Evolutionary conservation across 2,329 filamentous ascomycete genomes (phyloP), one percentile per base, ranked within the genome.

Genomic region (Diaporthe eres): DNA sequence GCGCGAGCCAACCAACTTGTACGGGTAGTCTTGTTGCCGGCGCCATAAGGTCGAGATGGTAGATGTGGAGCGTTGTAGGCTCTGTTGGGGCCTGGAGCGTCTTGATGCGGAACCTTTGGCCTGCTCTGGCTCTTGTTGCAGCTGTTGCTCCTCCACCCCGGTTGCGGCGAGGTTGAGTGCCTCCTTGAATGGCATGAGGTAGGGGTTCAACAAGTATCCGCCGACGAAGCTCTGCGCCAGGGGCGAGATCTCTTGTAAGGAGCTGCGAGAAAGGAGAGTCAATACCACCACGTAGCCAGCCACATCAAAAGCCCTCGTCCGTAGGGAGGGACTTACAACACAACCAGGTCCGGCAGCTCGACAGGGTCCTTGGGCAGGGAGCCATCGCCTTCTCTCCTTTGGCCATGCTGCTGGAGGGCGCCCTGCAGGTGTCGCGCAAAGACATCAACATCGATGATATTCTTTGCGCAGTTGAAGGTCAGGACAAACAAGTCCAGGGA

Each of bases 241-340:
- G 0, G 97, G 97, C 13, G 96, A 94, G 77, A 98, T 89, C 85
- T 99, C 97, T 84, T 99, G 96, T 25, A 99, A 89, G 88, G 95
- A 95, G 87, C 83, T 93, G 82, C 22, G 82, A 76, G 77, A 78
- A 9, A 28, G 57, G 61, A 72, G 49, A 60, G 65, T 57, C 51
- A 70, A 17, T 31, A 44, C 51, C 34, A 8, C 37, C 8, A 6
- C 51, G 22, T 31, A 25, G 31, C 49, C n/a, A 22, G 12, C 37
- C 8, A 6, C 51, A 28, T 31, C 34, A 42, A 49, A 31, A n/a
- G 8, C 12, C 9, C 9, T 31, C 22, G 3, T n/a, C 44, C 22
- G 13, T 6, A 7, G 71, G 22, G 19, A 22, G 9, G 22, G 75
- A 86, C 89, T 86, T 84, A 91, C 90, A 92, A 84, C 76, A 90